A percentile compares a stretch with the other conserved stretches of the same genome.
Conservation (phyloP, 202 grass and related monocot genomes). For the Brachypodium distachyon region DNA sequence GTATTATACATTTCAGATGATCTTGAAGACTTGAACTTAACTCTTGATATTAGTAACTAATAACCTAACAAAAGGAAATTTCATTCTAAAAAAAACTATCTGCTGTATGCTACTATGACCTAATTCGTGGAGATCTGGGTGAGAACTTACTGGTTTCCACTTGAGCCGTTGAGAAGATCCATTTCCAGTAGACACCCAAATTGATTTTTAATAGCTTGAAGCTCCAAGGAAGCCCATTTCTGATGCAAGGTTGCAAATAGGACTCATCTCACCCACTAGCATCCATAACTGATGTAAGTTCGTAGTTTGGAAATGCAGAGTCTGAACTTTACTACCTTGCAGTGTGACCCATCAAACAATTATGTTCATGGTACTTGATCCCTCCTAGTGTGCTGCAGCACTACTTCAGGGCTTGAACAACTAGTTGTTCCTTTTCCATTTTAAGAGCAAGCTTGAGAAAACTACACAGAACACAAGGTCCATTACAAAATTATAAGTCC, state of each 20-base stretch:
- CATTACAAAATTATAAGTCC: not conserved
- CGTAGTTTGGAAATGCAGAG: not conserved
- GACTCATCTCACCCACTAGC: not conserved
- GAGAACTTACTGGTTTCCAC: not conserved
- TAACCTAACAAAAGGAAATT: not conserved
- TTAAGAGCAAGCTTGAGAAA: not conserved
- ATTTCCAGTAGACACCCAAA: not conserved
- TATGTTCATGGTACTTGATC: not conserved
- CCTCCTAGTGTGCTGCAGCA: not conserved
- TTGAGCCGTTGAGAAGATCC: not conserved
- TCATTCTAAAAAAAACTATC: not conserved
- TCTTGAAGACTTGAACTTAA: not conserved
- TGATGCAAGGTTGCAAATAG: not conserved
- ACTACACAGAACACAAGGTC: not conserved
- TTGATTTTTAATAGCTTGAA: not conserved
- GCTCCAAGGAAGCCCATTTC: not conserved
- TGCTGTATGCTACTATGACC: not conserved
- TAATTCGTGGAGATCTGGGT: not conserved
- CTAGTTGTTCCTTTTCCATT: not conserved
- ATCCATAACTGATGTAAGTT: not conserved
- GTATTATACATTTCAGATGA: not conserved
- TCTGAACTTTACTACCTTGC: not conserved
- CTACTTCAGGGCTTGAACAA: not conserved
- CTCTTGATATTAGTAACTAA: not conserved
- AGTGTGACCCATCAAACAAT: not conserved